Evolutionary conservation across 1,284 basidiomycete species (phyloP), one percentile per base, ranked within the genome.

Genomic region (Coniferiporia sulphurascens): DNA sequence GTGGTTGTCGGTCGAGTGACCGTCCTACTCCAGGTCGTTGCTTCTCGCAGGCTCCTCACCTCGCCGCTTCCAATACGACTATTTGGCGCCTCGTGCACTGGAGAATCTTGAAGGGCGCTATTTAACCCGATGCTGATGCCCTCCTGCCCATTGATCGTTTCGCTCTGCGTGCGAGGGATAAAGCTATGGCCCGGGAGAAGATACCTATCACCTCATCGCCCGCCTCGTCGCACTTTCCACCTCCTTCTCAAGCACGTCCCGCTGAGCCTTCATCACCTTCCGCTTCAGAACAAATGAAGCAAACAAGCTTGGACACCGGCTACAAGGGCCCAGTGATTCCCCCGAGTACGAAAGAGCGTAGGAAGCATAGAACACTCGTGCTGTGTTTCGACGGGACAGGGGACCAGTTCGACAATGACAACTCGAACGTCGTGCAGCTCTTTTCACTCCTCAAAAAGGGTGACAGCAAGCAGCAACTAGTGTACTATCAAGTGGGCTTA

Each of bases 401-500:
- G 8, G 64, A 67, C 56, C 59, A 64, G 44, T 68, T 67, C 52
- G 67, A 62, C 48, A 55, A 50, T 50, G 58, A 76, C 71, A 78
- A 77, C 62, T 80, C 80, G 10, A 81, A 80, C 59, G 71, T 80
- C 27, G 70, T 82, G 41, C 69, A 76, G 61, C 68, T 78, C 59
- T 82, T 82, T 71, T 73, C 76, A 12, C 67, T 81, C 68, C 74
- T 85, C 38, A 78, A 78, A 66, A 84, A 84, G 66, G 77, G 78
- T 36, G 77, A 83, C 65, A 70, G 69, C 8, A 65, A 67, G 1
- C 70, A 78, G 65, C 83, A 85, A 66, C 72, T 84, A 71, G 81
- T 83, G 9, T 86, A 86, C 66, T 86, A 86, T 67, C 84, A 86
- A 73, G 82, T 81, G 32, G 22, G 55, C 21, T 44, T 41, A 22